Base-by-base conservation (phyloP, 2,329 filamentous ascomycete genomes). In the Dothiorella sarmentorum region DNA sequence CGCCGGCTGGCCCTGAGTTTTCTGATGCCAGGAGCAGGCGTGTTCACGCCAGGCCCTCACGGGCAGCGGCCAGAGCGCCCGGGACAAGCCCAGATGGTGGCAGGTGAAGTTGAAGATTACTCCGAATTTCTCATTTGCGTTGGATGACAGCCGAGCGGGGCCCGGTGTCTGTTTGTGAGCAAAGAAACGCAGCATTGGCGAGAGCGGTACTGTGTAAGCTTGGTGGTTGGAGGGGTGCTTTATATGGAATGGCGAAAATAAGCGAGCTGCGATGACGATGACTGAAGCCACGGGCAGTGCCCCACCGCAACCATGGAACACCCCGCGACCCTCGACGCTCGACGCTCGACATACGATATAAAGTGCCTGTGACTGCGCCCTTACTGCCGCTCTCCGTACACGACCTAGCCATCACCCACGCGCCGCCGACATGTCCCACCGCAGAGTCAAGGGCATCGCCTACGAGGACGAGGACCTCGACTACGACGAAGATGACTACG, bases 71-170 rank as follows among this genome's bases (percentile, higher is more conserved):
- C 74, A 75, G 70, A 71, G 69, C 71, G 44, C 38, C 65, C 65
- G 38, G 59, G 60, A 60, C 63, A 63, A 62, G 67, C 65, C 33
- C 65, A 65, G 68, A 69, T 71, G 71, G 69, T 73, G 71, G 71
- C 65, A 60, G 76, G 75, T 74, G 71, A 77, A 74, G 70, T 73
- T 91, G 89, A 90, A 92, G 89, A 92, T 86, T 94, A 89, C 90
- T 94, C 90, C 90, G 90, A 94, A 93, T 94, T 94, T 94, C 90
- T 91, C 90, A 92, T 91, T 91, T 92, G 90, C 90, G 26, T 47
- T 13, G 11, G 17, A 29, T 66, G 73, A 69, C 60, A 56, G 58
- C 66, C 67, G 58, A 62, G 56, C 58, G 53, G 52, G 62, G 53
- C 64, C 63, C 67, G 70, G 67, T 65, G 76, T 81, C 77, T 75